Percentiles rank a stretch among this genome's conserved stretches.
These are phyloP conservation scores for Albifimbria verrucaria DNA, from an alignment of 2,329 filamentous ascomycete genomes.

Conservation along the genomic window DNA sequence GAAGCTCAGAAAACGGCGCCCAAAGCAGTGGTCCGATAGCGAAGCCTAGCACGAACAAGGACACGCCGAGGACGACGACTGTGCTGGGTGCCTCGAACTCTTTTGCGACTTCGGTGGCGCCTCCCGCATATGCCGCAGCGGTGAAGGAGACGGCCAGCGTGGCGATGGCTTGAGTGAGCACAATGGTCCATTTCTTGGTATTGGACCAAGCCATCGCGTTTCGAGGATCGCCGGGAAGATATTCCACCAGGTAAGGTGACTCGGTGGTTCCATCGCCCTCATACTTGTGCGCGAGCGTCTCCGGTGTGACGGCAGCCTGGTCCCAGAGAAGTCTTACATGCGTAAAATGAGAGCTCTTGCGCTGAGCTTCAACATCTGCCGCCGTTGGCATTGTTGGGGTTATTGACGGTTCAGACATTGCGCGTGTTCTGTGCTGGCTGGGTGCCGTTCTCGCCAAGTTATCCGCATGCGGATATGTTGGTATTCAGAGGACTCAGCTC, in stretches of 20 bases:
- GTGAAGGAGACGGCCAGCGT: constrained; percentile 69
- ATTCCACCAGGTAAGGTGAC: constrained; percentile 67
- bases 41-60: constrained; percentile 62
- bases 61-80: constrained; percentile 59
- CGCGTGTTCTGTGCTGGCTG: no score
- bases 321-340: constrained; percentile 55
- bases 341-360: constrained; percentile 11
- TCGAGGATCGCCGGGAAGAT: constrained; percentile 61
- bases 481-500: no score
- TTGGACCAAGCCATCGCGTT: constrained; percentile 61
- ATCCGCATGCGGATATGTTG: no score
- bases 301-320: constrained; percentile 54
- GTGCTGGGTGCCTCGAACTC: constrained; percentile 51
- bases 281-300: constrained; percentile 55
- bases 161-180: constrained; percentile 59
- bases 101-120: constrained; percentile 47
- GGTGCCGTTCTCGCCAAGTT: no score
- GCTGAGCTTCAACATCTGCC: constrained; percentile 41
- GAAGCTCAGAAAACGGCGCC: constrained; percentile 64
- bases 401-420: neutral
- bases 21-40: constrained; percentile 61
- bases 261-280: constrained; percentile 60
- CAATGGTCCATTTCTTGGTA: constrained; percentile 63
- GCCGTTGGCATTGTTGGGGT: constrained; percentile 16
- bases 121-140: constrained; percentile 64